These are phyloP conservation scores for Globisporangium emineosum DNA, from an alignment of 352 stramenopile species.

Conservation along the genomic window DNA sequence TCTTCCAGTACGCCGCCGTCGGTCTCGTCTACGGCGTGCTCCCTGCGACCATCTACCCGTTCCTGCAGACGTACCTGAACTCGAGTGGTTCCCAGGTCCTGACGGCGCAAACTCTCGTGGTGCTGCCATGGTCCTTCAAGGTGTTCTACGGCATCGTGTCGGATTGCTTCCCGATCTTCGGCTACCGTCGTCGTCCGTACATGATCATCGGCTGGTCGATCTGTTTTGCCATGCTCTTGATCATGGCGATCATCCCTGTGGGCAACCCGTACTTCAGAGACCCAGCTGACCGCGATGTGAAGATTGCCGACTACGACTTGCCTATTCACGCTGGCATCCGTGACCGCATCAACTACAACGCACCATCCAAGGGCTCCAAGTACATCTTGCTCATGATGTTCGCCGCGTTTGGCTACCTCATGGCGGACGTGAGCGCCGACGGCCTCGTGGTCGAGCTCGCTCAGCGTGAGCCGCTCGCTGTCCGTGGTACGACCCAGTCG, in stretches of 20 bases:
- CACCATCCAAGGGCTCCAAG: constrained; percentile 32
- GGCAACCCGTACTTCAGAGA: constrained; percentile 57
- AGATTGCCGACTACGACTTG: too few species aligned
- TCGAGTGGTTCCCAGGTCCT: too few species aligned
- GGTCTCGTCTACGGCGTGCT: constrained; percentile 44
- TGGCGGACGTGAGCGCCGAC: constrained; percentile 74
- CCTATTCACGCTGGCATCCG: too few species aligned
- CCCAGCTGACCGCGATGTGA: too few species aligned
- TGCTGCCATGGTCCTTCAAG: constrained; percentile 60
- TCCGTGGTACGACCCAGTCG: constrained; percentile 41
- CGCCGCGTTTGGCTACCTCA: constrained; percentile 66
- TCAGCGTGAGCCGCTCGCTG: constrained; percentile 38
- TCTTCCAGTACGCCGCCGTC: constrained; percentile 53
- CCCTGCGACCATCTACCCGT: constrained; percentile 47
- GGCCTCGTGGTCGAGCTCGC: constrained; percentile 26
- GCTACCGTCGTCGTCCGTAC: constrained; percentile 57
- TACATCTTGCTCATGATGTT: constrained; percentile 77
- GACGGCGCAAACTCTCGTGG: constrained; percentile 29
- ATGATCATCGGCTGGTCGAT: constrained; percentile 60
- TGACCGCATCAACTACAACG: constrained; percentile 40
- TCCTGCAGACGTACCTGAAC: constrained; percentile 53
- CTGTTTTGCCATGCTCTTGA: constrained; percentile 36
- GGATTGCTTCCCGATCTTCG: constrained; percentile 50
- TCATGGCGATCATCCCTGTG: constrained; percentile 43
- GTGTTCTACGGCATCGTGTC: constrained; percentile 62